A percentile compares a stretch with the other conserved stretches of the same genome.
These are phyloP conservation scores for Fraxinus quadrangulata DNA, from an alignment of 257 asterid species.

Conservation along the genomic window DNA sequence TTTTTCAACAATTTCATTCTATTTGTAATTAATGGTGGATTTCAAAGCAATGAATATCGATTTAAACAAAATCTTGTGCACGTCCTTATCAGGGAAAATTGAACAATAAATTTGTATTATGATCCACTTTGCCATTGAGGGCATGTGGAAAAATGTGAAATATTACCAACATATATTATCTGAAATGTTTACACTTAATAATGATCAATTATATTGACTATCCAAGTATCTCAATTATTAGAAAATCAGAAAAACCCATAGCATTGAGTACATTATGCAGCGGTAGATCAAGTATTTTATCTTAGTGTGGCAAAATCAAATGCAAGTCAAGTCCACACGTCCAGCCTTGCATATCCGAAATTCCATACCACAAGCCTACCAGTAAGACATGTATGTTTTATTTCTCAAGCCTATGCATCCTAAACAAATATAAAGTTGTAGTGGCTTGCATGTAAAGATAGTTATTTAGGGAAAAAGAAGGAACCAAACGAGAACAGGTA, in stretches of 20 bases:
- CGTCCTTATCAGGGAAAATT: not conserved
- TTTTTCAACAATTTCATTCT: not conserved
- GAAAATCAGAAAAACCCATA: not conserved
- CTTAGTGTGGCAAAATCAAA: not conserved
- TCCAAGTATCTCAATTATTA: not conserved
- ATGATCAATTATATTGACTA: not conserved
- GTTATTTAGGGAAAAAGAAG: not conserved
- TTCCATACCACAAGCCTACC: not conserved
- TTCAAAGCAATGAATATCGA: not conserved
- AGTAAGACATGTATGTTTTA: not conserved
- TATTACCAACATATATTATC: not conserved
- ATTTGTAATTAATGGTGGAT: not conserved
- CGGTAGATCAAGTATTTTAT: not conserved
- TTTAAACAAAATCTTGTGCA: not conserved
- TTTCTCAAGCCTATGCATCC: not conserved
- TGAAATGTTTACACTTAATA: not conserved
- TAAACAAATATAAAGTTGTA: not conserved
- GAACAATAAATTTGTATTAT: not conserved
- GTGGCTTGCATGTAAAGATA: not conserved
- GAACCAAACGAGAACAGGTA: not conserved
- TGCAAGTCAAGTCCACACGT: not conserved
- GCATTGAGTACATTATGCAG: not conserved
- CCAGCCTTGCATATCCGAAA: not conserved
- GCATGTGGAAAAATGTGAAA: not conserved
- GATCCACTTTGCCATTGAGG: not conserved